Percentiles rank a stretch among this genome's conserved stretches.
phyloP scores from a whole-genome alignment of 192 early-diverging fungal genomes.

The Chytriomyces sp. region DNA sequence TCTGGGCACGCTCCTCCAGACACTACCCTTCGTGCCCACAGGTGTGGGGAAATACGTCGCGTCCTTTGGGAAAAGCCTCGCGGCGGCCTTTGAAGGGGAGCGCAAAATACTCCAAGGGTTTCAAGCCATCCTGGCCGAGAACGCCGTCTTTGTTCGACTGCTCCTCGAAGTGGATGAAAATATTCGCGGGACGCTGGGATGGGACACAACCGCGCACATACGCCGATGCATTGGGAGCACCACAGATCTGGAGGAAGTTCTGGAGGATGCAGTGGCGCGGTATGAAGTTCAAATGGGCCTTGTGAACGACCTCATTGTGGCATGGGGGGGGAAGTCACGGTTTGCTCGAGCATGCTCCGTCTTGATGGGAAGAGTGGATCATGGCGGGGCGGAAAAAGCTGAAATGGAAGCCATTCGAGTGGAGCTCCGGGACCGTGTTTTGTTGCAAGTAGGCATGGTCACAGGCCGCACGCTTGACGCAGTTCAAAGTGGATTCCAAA shows the following conservation, averaged over 20 bases:
- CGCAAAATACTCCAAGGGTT: slow-evolving; percentile 1
- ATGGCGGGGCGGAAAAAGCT: not conserved
- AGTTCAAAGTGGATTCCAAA: slow-evolving; percentile 4
- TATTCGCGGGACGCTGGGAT: not conserved
- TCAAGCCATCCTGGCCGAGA: not conserved
- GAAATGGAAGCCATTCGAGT: slow-evolving; percentile 26
- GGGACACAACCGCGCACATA: not conserved
- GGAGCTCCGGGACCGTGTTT: slow-evolving; percentile 29
- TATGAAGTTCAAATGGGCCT: not conserved
- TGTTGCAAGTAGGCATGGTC: slow-evolving; percentile 36
- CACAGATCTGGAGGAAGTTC: too few relatives aligned
- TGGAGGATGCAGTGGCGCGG: not conserved
- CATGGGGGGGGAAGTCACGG: not conserved
- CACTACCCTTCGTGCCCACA: not conserved
- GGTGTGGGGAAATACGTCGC: not conserved
- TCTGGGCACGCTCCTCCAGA: not conserved
- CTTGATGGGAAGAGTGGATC: not conserved
- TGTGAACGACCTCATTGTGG: not conserved
- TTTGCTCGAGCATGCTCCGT: not conserved
- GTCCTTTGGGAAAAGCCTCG: not conserved
- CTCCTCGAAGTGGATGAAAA: not conserved
- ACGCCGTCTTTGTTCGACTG: not conserved
- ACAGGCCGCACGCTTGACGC: slow-evolving; percentile 17
- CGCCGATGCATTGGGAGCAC: too few relatives aligned
- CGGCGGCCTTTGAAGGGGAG: not conserved